Evolutionary conservation across 2,329 filamentous ascomycete species (phyloP).

Genomic region (Alternaria dauci): DNA sequence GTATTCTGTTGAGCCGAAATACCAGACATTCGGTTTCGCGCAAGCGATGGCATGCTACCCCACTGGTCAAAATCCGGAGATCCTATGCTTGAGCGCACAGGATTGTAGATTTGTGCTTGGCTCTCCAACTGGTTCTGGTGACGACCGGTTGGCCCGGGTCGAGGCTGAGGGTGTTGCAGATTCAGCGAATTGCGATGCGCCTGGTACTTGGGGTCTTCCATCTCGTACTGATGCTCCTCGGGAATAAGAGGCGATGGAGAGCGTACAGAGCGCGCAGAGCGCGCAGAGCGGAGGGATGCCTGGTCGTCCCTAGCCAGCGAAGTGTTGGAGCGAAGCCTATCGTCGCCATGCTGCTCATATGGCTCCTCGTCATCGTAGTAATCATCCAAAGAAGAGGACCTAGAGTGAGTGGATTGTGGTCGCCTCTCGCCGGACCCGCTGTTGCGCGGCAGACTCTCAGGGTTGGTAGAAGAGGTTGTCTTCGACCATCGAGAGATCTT

Average conservation of each 20-base stretch:
- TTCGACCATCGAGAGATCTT: constrained; percentile 98
- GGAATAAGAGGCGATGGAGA: constrained; percentile 64
- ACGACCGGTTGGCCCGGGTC: constrained; percentile 75
- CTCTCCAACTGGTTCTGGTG: constrained; percentile 78
- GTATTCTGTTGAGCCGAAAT: constrained; percentile 40
- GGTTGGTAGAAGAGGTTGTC: constrained; percentile 88
- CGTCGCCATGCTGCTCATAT: constrained; percentile 67
- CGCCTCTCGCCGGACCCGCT: constrained; percentile 68
- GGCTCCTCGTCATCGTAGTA: constrained; percentile 66
- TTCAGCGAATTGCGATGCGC: constrained; percentile 83
- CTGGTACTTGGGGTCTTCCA: constrained; percentile 78
- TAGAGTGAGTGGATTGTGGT: constrained; percentile 71
- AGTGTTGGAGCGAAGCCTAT: constrained; percentile 57
- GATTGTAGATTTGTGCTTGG: constrained; percentile 73
- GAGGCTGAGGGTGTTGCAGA: constrained; percentile 79
- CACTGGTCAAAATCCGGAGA: constrained; percentile 57
- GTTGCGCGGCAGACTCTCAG: constrained; percentile 74
- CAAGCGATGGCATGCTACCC: constrained; percentile 57
- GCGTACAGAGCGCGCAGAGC: constrained; percentile 53
- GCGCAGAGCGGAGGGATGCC: constrained; percentile 40
- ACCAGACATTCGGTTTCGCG: constrained; percentile 51
- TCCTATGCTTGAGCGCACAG: constrained; percentile 31
- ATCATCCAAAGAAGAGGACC: constrained; percentile 78
- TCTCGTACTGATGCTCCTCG: constrained; percentile 57
- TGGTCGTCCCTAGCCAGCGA: constrained; percentile 40